These are phyloP conservation scores for Orbilia quercus DNA, from an alignment of 2,329 filamentous ascomycete genomes.

Conservation along the genomic window DNA sequence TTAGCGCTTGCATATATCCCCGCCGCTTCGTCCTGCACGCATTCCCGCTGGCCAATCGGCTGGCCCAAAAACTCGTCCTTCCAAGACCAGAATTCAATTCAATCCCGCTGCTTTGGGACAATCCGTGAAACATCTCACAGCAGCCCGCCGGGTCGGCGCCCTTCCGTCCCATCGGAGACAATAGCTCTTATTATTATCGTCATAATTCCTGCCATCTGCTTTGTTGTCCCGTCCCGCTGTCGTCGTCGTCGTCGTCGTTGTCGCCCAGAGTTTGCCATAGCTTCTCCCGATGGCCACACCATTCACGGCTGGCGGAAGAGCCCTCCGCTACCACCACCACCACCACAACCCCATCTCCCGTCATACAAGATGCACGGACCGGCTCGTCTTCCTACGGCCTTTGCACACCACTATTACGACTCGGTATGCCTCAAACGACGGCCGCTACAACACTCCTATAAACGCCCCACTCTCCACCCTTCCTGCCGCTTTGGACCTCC, in stretches of 20 bases:
- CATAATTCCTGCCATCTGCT: neutral
- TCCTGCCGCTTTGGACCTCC: constrained; percentile 75
- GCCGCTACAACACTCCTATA: constrained; percentile 61
- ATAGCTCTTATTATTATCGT: neutral
- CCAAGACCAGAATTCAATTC: constrained; percentile 10
- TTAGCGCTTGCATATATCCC: constrained; percentile 21
- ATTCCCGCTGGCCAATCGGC: constrained; percentile 12
- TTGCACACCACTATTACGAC: constrained; percentile 6
- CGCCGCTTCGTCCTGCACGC: constrained; percentile 21
- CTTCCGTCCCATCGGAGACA: constrained; percentile 3
- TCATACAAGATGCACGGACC: constrained; percentile 13
- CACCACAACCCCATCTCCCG: constrained; percentile 9
- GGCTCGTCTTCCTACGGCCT: constrained; percentile 1
- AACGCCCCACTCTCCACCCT: constrained; percentile 81
- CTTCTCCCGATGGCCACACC: constrained; percentile 34
- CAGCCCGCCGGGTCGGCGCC: neutral
- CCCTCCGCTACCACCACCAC: constrained; percentile 21
- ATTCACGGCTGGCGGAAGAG: constrained; percentile 30
- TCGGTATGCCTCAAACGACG: constrained; percentile 30
- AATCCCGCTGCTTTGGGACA: constrained; percentile 18
- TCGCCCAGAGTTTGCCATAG: constrained; percentile 4
- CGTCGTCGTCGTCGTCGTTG: neutral
- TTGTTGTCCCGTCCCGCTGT: neutral
- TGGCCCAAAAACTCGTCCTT: constrained; percentile 14
- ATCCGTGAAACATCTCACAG: constrained; percentile 32